These are phyloP conservation scores for Posidonia oceanica DNA, from an alignment of 116 monocot genomes.

Conservation along the genomic window DNA sequence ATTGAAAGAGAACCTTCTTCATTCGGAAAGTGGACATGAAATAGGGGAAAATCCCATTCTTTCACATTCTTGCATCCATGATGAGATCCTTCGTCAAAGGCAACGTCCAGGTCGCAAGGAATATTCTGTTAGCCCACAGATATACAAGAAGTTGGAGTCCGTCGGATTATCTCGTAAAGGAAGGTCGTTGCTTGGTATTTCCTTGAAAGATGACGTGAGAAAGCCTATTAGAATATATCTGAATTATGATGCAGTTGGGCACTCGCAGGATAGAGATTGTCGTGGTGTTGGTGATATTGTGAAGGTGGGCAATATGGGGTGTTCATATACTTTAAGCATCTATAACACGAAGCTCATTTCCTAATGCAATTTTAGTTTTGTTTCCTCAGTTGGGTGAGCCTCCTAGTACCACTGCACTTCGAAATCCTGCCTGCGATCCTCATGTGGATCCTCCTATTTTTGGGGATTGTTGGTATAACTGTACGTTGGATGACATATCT, in stretches of 20 bases:
- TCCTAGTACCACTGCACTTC: constrained; percentile 25
- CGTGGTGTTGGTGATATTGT: constrained; percentile 72
- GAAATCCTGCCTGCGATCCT: constrained; percentile 58
- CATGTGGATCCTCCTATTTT: constrained; percentile 70
- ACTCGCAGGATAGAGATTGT: constrained; percentile 84
- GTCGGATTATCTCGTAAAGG: constrained; percentile 17
- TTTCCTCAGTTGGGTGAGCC: constrained; percentile 81
- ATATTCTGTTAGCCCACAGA: constrained; percentile 86
- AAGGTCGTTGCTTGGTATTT: constrained; percentile 55
- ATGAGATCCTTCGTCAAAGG: constrained; percentile 83
- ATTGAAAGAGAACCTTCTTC: constrained; percentile 19
- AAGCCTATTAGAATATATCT: constrained; percentile 85
- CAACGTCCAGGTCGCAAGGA: constrained; percentile 73
- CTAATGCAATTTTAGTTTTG: neutral
- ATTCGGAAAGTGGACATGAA: constrained; percentile 20
- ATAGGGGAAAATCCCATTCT: constrained; percentile 20
- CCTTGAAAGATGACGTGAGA: constrained; percentile 29
- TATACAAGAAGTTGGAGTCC: constrained; percentile 32
- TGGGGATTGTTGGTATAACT: constrained; percentile 95
- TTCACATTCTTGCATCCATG: constrained; percentile 96
- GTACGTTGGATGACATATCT: constrained; percentile 84
- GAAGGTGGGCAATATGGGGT: constrained; percentile 34
- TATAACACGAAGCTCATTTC: neutral
- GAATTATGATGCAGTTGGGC: constrained; percentile 97
- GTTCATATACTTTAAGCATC: neutral